Evolutionary conservation across 371 early-diverging fungal species (phyloP).

Genomic region (Mortierella sp.): DNA sequence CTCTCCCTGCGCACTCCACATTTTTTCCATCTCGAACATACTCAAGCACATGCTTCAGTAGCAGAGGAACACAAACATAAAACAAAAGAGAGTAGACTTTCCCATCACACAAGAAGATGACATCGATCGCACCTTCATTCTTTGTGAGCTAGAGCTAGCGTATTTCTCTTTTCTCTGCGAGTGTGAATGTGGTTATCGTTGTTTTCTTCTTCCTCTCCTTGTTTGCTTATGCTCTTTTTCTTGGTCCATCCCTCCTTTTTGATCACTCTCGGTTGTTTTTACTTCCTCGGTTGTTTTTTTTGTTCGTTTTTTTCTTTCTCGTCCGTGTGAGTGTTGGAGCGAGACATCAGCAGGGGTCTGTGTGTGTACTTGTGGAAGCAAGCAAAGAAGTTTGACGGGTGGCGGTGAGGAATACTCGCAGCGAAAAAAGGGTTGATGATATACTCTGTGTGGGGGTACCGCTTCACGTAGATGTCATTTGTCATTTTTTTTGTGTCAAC

Average conservation of each 20-base stretch:
- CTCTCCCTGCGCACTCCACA: no score
- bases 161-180: background rate
- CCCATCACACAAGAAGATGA: background rate
- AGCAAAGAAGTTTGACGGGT: no score
- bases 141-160: background rate
- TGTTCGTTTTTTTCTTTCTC: background rate
- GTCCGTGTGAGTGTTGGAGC: background rate
- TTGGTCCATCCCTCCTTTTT: background rate
- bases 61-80: background rate
- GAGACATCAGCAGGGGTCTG: background rate
- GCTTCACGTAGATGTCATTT: no score
- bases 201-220: background rate
- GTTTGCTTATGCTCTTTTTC: background rate
- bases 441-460: no score
- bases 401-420: no score
- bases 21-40: background rate
- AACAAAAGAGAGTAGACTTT: background rate
- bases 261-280: no score
- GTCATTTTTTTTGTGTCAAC: no score
- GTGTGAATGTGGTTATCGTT: background rate
- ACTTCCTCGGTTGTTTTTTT: no score
- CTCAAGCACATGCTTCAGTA: no score
- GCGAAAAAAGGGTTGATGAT: no score
- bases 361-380: conserved; percentile 11
- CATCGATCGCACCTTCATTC: background rate